Percentiles rank a stretch among this genome's conserved stretches.
Evolutionary conservation across 108 stramenopile genomes (phyloP).

Genomic region (Conticribra weissflogii): DNA sequence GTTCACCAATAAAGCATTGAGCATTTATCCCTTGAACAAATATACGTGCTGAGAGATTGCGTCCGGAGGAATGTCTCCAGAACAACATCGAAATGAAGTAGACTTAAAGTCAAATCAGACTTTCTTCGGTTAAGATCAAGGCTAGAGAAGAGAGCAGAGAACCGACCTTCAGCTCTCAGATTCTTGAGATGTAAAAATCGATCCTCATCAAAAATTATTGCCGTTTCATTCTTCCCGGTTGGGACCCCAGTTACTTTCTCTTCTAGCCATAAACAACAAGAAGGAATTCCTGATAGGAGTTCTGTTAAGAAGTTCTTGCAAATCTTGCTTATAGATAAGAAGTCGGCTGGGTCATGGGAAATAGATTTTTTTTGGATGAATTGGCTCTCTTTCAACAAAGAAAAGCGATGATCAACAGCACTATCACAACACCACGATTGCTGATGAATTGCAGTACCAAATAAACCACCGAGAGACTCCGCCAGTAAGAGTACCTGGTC

Average conservation of each 20-base stretch:
- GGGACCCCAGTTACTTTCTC: slow-evolving; percentile 39
- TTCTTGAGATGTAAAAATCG: slow-evolving; percentile 77
- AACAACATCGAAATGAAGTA: slow-evolving; percentile 74
- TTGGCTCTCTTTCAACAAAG: neutral
- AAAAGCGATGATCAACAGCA: slow-evolving; percentile 13
- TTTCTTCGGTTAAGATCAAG: slow-evolving; percentile 1
- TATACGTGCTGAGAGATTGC: slow-evolving; percentile 75
- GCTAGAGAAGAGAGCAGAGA: slow-evolving; percentile 44
- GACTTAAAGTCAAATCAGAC: slow-evolving; percentile 54
- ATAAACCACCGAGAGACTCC: slow-evolving; percentile 65
- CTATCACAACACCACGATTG: slow-evolving; percentile 78
- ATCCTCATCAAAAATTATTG: slow-evolving; percentile 86
- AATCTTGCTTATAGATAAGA: slow-evolving; percentile 34
- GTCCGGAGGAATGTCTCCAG: slow-evolving; percentile 82
- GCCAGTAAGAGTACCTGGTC: slow-evolving; percentile 77
- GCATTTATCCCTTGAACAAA: slow-evolving; percentile 63
- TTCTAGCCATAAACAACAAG: slow-evolving; percentile 85
- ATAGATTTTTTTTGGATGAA: neutral
- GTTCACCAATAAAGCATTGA: slow-evolving; percentile 64
- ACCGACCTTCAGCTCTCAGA: slow-evolving; percentile 41
- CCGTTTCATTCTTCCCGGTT: slow-evolving; percentile 47
- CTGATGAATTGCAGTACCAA: slow-evolving; percentile 60
- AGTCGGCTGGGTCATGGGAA: neutral
- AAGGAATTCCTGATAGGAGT: slow-evolving; percentile 60
- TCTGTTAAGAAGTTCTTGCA: slow-evolving; percentile 59